Evolutionary conservation across 768 basidiomycete genomes (phyloP), one percentile per base, ranked within the genome.

Genomic region (Serendipita indica): DNA sequence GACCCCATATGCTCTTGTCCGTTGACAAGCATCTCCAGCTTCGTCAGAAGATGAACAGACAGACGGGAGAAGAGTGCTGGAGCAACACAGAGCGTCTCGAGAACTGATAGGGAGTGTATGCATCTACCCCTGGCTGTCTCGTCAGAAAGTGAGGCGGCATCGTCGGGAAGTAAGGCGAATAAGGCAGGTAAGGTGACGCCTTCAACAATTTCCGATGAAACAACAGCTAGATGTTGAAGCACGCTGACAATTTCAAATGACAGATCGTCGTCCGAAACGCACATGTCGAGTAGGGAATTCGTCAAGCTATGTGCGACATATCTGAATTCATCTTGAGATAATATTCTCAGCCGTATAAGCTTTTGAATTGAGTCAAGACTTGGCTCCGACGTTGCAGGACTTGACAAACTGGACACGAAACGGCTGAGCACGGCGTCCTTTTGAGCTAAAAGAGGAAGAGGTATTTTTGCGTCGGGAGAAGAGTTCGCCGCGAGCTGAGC

Each of bases 61-160:
- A 98, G 76, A 3, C 75, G 82, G 66, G 89, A 89, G 68, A 94
- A 97, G n/a, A 98, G 76, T 13, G 79, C 74, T 0, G 83, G 76
- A 37, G 83, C 81, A 6, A 79, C 65, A 67, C 89, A 96, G 12
- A 99, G 75, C 13, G 74, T 77, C 57, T 79, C 78, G 43, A 98
- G 76, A 13, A 82, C 77, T 10, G 75, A 73, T 58, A 98, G 77
- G 35, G 78, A 76, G 34, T 79, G 78, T 75, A 86, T 84, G 64
- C 79, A 84, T 57, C 76, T 76, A 16, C 74, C 72, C n/a, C 87
- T 80, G 35, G 80, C 79, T 2, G 69, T 63, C 2, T 70, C 69
- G 12, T 79, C 81, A 3, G 79, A 74, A 18, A 78, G 70, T 1
- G 72, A 33, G 2, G 89, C 84, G 4, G 84, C 77, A 22, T 63